Evolutionary conservation across 768 basidiomycete species (phyloP), one percentile per base, ranked within the genome.

Genomic region (Porphyrellus cyaneotinctus): DNA sequence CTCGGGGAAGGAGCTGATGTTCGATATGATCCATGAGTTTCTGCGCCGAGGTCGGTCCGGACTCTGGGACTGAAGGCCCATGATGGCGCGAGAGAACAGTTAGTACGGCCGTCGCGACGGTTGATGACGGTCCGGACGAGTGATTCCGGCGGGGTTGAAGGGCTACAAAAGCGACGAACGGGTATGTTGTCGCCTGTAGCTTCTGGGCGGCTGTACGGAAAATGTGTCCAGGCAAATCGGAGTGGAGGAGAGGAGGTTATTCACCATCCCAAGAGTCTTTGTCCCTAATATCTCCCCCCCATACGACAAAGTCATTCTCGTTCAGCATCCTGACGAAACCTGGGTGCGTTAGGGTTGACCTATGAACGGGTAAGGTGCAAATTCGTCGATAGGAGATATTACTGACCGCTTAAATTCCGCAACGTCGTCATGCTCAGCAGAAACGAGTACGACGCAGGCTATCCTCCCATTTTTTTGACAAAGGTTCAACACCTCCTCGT

Each of bases 231-330:
- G 35, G 24, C 32, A 17, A 37, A 26, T 31, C 1, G 20, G 42
- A 42, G 8, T n/a, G n/a, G 31, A 44, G n/a, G 23, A 28, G 1
- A 13, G 1, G 0, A 28, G 17, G 26, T 47, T 17, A 47, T 71
- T 41, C 41, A 86, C 85, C 81, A 65, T 84, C 81, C 80, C 92
- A 93, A 6, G 90, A 83, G 56, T 95, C 91, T 32, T 77, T 76
- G 60, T 89, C 87, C 31, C 86, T 77, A 9, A 97, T 82, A 64
- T 97, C 95, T 15, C 91, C 95, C 4, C 88, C 95, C 95, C 95
- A 99, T 9, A 92, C 82, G 17, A 93, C 61, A 48, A 95, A 77
- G 45, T 86, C 75, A 66, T 93, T 87, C 31, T 87, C 84, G 44
- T 79, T 77, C 22, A 97, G 74, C 3, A 81, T 67, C 23, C 78